Percentiles rank a stretch among this genome's conserved stretches.
Evolutionary conservation across 2,329 filamentous ascomycete genomes (phyloP).

Genomic region (Colletotrichum tropicicola): DNA sequence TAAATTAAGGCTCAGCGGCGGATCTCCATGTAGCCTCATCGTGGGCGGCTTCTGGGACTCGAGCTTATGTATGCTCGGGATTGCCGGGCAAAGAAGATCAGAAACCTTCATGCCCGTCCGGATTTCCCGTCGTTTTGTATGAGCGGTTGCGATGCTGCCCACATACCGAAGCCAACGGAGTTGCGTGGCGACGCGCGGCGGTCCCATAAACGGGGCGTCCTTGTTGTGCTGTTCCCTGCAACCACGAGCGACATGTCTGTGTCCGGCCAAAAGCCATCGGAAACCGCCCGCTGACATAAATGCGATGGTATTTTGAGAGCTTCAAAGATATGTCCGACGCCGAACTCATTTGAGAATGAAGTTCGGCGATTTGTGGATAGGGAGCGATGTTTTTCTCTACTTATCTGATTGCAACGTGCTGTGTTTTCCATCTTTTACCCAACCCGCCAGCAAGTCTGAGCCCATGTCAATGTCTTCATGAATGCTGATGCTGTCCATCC

Average conservation of each 20-base stretch:
- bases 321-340: not conserved
- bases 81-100: not conserved
- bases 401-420: too few relatives aligned
- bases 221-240: slow-evolving; percentile 16
- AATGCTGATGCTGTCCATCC: too few relatives aligned
- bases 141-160: not conserved
- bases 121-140: not conserved
- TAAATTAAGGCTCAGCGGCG: slow-evolving; percentile 7
- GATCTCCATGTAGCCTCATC: not conserved
- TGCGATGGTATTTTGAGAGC: not conserved
- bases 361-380: not conserved
- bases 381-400: too few relatives aligned
- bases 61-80: not conserved
- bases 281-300: not conserved
- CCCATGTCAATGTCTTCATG: too few relatives aligned
- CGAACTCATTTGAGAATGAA: not conserved
- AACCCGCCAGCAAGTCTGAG: too few relatives aligned
- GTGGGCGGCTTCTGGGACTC: not conserved
- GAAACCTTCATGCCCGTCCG: not conserved
- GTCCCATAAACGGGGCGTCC: slow-evolving; percentile 2
- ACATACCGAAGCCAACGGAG: slow-evolving; percentile 1
- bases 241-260: not conserved
- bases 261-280: slow-evolving; percentile 7
- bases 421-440: too few relatives aligned
- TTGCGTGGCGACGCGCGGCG: slow-evolving; percentile 15